Evolutionary conservation across 768 basidiomycete genomes (phyloP).

Genomic region (Cyclocybe aegerita): DNA sequence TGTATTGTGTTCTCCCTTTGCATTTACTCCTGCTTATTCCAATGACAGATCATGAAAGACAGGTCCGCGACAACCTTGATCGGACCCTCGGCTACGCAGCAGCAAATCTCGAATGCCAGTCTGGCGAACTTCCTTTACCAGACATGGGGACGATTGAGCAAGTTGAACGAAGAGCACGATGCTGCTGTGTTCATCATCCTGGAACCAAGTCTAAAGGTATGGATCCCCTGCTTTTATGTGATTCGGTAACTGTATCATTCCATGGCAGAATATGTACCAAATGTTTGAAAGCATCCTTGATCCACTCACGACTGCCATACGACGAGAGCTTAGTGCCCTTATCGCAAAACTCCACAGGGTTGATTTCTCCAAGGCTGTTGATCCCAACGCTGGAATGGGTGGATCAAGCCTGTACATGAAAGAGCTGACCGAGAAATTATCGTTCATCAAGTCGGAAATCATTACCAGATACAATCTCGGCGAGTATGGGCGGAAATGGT

Average conservation of each 20-base stretch:
- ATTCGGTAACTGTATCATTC: background rate
- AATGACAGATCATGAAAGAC: slow-evolving; percentile 65
- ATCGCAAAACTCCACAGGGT: slow-evolving; percentile 83
- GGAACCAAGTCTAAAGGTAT: slow-evolving; percentile 57
- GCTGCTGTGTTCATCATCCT: slow-evolving; percentile 57
- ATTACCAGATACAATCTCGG: slow-evolving; percentile 70
- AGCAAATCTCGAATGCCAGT: slow-evolving; percentile 76
- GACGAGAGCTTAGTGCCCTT: slow-evolving; percentile 78
- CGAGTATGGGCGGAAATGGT: slow-evolving; percentile 78
- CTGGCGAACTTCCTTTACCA: slow-evolving; percentile 81
- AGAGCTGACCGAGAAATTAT: slow-evolving; percentile 85
- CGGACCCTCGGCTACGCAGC: slow-evolving; percentile 76
- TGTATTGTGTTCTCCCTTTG: slow-evolving; percentile 21
- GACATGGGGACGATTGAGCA: slow-evolving; percentile 66
- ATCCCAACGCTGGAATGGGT: slow-evolving; percentile 62
- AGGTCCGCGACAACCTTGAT: slow-evolving; percentile 73
- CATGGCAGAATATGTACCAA: slow-evolving; percentile 44
- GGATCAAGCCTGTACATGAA: slow-evolving; percentile 87
- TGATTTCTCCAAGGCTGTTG: slow-evolving; percentile 73
- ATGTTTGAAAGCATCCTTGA: slow-evolving; percentile 59
- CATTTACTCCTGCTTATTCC: background rate
- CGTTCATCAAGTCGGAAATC: slow-evolving; percentile 78
- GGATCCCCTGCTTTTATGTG: slow-evolving; percentile 13
- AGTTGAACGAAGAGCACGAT: slow-evolving; percentile 66
- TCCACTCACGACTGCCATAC: slow-evolving; percentile 65